These are phyloP conservation scores for Keithomyces neogunnii DNA, from an alignment of 2,329 filamentous ascomycete genomes.

Conservation along the genomic window DNA sequence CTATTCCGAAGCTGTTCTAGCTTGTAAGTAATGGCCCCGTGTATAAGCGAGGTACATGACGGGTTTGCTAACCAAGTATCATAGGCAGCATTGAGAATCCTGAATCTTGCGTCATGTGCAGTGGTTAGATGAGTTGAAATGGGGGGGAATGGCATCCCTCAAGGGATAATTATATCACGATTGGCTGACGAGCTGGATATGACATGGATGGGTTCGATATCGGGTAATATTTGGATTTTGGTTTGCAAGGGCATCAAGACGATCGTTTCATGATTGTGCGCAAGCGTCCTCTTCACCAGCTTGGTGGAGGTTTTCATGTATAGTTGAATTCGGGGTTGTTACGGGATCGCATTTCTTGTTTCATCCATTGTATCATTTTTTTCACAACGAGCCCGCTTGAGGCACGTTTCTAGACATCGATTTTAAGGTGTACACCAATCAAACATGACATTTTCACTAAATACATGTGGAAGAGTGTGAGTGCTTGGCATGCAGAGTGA, in stretches of 20 bases:
- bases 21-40: constrained; percentile 51
- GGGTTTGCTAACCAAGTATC: background rate
- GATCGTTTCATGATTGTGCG: background rate
- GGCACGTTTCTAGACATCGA: background rate
- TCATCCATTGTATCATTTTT: background rate
- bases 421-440: background rate
- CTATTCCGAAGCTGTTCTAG: constrained; percentile 84
- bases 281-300: background rate
- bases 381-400: background rate
- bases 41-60: constrained; percentile 4
- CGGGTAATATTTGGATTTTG: constrained; percentile 12
- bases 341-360: background rate
- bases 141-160: constrained; percentile 4
- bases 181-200: constrained; percentile 20
- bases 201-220: constrained; percentile 15
- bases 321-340: background rate
- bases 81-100: constrained; percentile 91
- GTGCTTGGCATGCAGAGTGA: too few species aligned
- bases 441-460: too few species aligned
- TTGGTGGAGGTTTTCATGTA: background rate
- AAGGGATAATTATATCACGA: constrained; percentile 18
- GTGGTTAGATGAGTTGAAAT: constrained; percentile 53
- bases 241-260: constrained; percentile 2
- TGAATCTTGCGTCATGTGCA: constrained; percentile 95
- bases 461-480: too few species aligned